Percentiles rank a stretch among this genome's conserved stretches.
phyloP scores from a whole-genome alignment of 441 rosid species.

The Breynia disticha region DNA sequence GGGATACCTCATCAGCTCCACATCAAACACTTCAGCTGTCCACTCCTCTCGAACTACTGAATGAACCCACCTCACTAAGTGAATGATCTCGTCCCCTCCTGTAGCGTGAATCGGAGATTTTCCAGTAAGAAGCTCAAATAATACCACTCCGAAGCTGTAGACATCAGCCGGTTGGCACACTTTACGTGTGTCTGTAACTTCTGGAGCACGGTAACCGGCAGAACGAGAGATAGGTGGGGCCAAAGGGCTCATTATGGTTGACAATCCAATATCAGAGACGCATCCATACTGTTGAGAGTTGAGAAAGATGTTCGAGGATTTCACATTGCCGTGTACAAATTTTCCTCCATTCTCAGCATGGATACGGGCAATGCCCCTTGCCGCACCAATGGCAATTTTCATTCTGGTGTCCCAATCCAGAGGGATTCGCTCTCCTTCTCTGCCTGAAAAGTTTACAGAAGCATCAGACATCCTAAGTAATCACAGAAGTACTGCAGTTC shows the following conservation, averaged over 20 bases:
- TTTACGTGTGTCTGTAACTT: conserved; percentile 81
- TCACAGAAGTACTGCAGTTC: not conserved
- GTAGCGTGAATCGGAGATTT: conserved; percentile 76
- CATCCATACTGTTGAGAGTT: conserved; percentile 50
- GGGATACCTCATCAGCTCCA: conserved; percentile 68
- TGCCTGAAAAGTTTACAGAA: conserved; percentile 34
- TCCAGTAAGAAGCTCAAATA: conserved; percentile 83
- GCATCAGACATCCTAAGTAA: conserved; percentile 7
- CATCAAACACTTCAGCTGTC: conserved; percentile 93
- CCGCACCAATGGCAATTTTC: conserved; percentile 71
- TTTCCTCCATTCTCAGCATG: conserved; percentile 67
- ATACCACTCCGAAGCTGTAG: conserved; percentile 85
- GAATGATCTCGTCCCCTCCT: conserved; percentile 71
- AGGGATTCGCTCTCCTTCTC: conserved; percentile 54
- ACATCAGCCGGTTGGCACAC: conserved; percentile 72
- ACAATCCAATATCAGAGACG: conserved; percentile 65
- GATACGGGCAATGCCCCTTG: conserved; percentile 69
- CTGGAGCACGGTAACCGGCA: conserved; percentile 87
- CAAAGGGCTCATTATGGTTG: conserved; percentile 58
- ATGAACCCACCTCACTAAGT: conserved; percentile 92
- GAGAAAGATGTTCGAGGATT: conserved; percentile 81
- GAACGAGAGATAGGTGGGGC: conserved; percentile 64
- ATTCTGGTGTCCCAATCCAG: conserved; percentile 78
- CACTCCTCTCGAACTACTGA: conserved; percentile 95
- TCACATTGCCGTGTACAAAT: conserved; percentile 82